Conservation (phyloP, 164 flowering plant genomes). For the Echeveria elegans region DNA sequence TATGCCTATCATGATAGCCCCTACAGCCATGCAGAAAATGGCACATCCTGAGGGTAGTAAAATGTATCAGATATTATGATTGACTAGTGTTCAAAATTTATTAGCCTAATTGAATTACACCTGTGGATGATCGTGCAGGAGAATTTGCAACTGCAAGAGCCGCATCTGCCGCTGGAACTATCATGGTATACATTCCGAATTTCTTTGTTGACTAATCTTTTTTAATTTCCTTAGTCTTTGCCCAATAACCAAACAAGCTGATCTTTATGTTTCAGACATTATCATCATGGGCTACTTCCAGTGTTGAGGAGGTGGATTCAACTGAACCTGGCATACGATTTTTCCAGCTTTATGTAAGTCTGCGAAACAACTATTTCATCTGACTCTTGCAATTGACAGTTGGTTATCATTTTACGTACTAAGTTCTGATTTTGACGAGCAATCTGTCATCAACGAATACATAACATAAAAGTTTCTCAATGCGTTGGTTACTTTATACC, state of each 20-base stretch:
- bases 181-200: slow-evolving; percentile 46
- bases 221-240: not conserved
- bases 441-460: not conserved
- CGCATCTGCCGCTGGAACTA: slow-evolving; percentile 78
- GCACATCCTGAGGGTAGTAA: slow-evolving; percentile 54
- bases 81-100: not conserved
- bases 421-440: not conserved
- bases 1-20: slow-evolving; percentile 60
- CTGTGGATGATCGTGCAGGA: slow-evolving; percentile 32
- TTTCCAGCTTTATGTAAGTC: slow-evolving; percentile 86
- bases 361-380: not conserved
- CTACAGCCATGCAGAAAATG: slow-evolving; percentile 56
- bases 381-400: not conserved
- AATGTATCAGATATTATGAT: not conserved
- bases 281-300: slow-evolving; percentile 84
- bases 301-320: slow-evolving; percentile 87
- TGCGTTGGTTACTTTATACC: not conserved
- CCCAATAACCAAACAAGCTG: not conserved
- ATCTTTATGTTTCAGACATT: slow-evolving; percentile 37
- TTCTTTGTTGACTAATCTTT: slow-evolving; percentile 4
- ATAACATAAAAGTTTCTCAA: not conserved
- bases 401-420: not conserved
- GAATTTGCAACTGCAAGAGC: slow-evolving; percentile 95
- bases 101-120: not conserved
- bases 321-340: slow-evolving; percentile 83